phyloP scores from a whole-genome alignment of 345 rosid species.

The Cardiospermum halicacabum region DNA sequence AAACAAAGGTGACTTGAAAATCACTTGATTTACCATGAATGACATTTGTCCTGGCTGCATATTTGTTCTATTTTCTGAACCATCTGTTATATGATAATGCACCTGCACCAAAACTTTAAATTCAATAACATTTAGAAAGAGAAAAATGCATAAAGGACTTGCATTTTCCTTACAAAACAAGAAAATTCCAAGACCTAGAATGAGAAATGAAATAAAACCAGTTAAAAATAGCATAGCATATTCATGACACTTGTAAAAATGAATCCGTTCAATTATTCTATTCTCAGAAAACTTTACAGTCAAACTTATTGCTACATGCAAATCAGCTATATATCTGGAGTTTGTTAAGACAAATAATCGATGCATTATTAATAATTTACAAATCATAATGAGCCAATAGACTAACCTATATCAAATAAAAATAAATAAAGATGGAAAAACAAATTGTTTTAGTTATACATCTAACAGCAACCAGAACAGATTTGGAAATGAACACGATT shows the following conservation, averaged over 20 bases:
- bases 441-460: not conserved
- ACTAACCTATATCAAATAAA: not conserved
- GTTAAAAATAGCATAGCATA: no score
- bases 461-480: not conserved
- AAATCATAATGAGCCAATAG: not conserved
- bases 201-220: not conserved
- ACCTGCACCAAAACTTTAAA: constrained; percentile 28
- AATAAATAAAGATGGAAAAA: not conserved
- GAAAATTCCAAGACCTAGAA: not conserved
- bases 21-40: constrained; percentile 16
- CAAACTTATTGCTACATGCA: not conserved
- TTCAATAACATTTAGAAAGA: not conserved
- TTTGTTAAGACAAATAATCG: not conserved
- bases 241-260: not conserved
- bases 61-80: constrained; percentile 15
- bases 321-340: not conserved
- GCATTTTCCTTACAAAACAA: not conserved
- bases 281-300: not conserved
- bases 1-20: constrained; percentile 22
- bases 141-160: not conserved
- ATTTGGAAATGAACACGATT: not conserved
- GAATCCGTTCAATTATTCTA: not conserved
- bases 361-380: no score
- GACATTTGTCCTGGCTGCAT: constrained; percentile 4
- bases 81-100: constrained; percentile 20